Evolutionary conservation across 768 basidiomycete genomes (phyloP).

Genomic region (Sistotremastrum niveocremeum): DNA sequence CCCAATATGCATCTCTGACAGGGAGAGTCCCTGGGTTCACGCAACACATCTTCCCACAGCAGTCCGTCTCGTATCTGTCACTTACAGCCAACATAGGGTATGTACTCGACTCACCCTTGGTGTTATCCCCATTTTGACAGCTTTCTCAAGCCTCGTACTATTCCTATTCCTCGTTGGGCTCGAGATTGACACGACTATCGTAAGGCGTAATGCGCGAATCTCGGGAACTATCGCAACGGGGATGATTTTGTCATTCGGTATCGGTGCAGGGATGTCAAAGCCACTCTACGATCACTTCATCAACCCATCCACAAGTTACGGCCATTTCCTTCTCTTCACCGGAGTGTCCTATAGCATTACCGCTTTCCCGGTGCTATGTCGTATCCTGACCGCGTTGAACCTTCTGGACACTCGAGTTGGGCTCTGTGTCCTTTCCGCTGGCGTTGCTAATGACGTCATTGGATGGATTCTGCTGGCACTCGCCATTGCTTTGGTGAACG

Average conservation of each 20-base stretch:
- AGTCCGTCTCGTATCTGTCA: slow-evolving; percentile 24
- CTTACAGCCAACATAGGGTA: slow-evolving; percentile 21
- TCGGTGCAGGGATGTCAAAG: slow-evolving; percentile 63
- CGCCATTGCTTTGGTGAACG: slow-evolving; percentile 74
- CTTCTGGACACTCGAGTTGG: slow-evolving; percentile 81
- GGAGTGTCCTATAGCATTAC: slow-evolving; percentile 76
- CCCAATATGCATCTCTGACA: slow-evolving; percentile 39
- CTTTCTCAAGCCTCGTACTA: slow-evolving; percentile 61
- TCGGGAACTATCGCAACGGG: slow-evolving; percentile 50
- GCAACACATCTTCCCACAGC: slow-evolving; percentile 40
- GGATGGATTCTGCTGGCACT: slow-evolving; percentile 80
- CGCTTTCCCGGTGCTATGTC: slow-evolving; percentile 70
- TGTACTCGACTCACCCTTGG: slow-evolving; percentile 6
- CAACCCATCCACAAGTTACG: slow-evolving; percentile 43
- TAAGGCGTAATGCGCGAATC: slow-evolving; percentile 47
- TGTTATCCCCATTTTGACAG: slow-evolving; percentile 51
- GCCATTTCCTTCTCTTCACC: slow-evolving; percentile 75
- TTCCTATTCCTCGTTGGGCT: slow-evolving; percentile 78
- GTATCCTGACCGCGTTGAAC: slow-evolving; percentile 73
- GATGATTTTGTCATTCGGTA: slow-evolving; percentile 62
- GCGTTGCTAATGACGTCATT: slow-evolving; percentile 63
- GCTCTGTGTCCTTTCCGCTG: slow-evolving; percentile 66
- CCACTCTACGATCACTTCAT: slow-evolving; percentile 64
- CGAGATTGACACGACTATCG: slow-evolving; percentile 63
- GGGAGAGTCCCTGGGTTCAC: slow-evolving; percentile 68